Evolutionary conservation across 2,329 filamentous ascomycete species (phyloP), one percentile per base, ranked within the genome.

Genomic region (Emergomyces pasteurianus): DNA sequence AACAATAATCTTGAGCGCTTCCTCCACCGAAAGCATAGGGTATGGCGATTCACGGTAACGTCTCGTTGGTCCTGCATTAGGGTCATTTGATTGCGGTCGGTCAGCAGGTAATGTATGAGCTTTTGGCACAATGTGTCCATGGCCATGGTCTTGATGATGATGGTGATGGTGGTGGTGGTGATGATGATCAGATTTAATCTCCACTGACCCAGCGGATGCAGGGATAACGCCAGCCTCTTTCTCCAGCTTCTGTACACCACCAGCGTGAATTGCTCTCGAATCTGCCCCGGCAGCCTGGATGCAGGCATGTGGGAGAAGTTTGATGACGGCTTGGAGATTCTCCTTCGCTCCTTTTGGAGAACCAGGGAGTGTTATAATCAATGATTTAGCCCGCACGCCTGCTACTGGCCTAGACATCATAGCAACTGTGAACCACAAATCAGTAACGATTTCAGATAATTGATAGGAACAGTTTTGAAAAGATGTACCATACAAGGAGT

Each of bases 381-480:
- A 75, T 0, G 90, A 87, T 63, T 85, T 85, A 64, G 92, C 86
- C 38, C 94, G 82, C 2, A 95, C 86, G 2, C 94, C 94, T 26
- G 94, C 94, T 14, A 95, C 89, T 4, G 94, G 94, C 53, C 94
- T 84, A 58, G 94, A 89, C 94, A 99, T 99, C 78, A 96, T 87
- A 52, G 94, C 94, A 76, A 99, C 91, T 95, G 59, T 18, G 61
- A 28, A 58, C 28, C 21, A 55, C n/a, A 58, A 14, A 55, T 74
- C 61, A 74, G 66, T 56, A 53, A 43, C 43, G 65, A 54, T 68
- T 58, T 63, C 43, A 59, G 9, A 8, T 36, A 47, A 12, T 7
- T 31, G 31, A 58, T 42, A 46, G 64, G 63, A 34, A 50, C 31
- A 38, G 63, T 62, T 60, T 36, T 49, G 50, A 38, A 42, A 23